phyloP scores from a whole-genome alignment of 352 stramenopile species.

The Ophiocytium majus region DNA sequence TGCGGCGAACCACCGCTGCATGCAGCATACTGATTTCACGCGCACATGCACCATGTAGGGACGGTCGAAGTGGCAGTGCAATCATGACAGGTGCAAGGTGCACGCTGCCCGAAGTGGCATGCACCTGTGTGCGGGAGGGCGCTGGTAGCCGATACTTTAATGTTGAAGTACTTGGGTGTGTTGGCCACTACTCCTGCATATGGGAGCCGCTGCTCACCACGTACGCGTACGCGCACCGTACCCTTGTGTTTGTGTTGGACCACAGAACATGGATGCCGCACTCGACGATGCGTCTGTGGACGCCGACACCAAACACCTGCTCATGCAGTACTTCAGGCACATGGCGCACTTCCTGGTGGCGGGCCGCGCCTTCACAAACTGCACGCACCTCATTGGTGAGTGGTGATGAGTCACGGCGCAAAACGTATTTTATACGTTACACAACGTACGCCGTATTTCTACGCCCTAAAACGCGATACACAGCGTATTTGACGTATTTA shows the following conservation, averaged over 20 bases:
- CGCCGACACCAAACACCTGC: slow-evolving; percentile 28
- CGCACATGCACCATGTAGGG: neutral
- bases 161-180: too few relatives aligned
- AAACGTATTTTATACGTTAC: too few relatives aligned
- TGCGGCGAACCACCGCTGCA: neutral
- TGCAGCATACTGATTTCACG: neutral
- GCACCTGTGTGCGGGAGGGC: too few relatives aligned
- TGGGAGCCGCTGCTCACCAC: too few relatives aligned
- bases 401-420: too few relatives aligned
- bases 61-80: neutral
- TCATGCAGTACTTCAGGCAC: slow-evolving; percentile 51
- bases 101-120: too few relatives aligned
- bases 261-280: slow-evolving; percentile 50
- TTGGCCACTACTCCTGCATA: too few relatives aligned
- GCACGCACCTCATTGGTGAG: slow-evolving; percentile 41
- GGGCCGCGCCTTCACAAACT: slow-evolving; percentile 40
- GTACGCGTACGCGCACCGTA: too few relatives aligned
- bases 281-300: slow-evolving; percentile 35
- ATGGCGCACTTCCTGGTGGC: slow-evolving; percentile 52
- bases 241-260: neutral
- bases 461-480: too few relatives aligned
- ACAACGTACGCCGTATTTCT: too few relatives aligned
- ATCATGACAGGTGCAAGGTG: neutral
- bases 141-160: too few relatives aligned
- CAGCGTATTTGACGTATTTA: too few relatives aligned